These are phyloP conservation scores for Blakeslea trispora DNA, from an alignment of 371 early-diverging fungal genomes.

Conservation along the genomic window DNA sequence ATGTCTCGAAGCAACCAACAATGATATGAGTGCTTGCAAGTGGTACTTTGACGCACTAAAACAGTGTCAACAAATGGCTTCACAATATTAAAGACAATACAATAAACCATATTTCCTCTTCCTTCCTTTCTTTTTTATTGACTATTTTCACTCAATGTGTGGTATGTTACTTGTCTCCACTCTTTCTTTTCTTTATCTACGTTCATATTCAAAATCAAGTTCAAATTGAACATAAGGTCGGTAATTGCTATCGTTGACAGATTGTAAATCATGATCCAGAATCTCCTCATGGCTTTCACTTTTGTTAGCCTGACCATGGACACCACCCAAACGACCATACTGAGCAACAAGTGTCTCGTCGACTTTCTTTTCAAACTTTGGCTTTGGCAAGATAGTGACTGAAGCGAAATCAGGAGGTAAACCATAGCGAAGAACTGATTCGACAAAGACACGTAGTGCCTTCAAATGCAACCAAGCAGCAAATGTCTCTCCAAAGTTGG, in stretches of 20 bases:
- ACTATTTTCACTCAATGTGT: no score
- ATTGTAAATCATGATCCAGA: slow-evolving; percentile 80
- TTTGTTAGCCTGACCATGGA: slow-evolving; percentile 50
- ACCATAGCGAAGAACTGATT: slow-evolving; percentile 96
- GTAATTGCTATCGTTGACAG: slow-evolving; percentile 84
- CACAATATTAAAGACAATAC: slow-evolving; percentile 28
- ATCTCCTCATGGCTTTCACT: slow-evolving; percentile 53
- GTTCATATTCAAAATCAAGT: slow-evolving; percentile 61
- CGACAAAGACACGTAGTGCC: slow-evolving; percentile 91
- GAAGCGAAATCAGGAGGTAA: slow-evolving; percentile 94
- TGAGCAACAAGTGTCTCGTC: slow-evolving; percentile 69
- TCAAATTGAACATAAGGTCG: slow-evolving; percentile 88
- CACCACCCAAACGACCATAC: slow-evolving; percentile 68
- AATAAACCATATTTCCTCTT: slow-evolving; percentile 7
- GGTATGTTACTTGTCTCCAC: not conserved
- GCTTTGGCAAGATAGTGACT: slow-evolving; percentile 77
- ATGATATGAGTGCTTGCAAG: slow-evolving; percentile 79
- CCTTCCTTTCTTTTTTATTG: slow-evolving; percentile 5
- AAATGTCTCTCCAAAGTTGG: slow-evolving; percentile 93
- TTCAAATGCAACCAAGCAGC: slow-evolving; percentile 93
- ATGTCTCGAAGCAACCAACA: slow-evolving; percentile 81
- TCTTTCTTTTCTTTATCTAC: slow-evolving; percentile 31
- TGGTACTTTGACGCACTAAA: slow-evolving; percentile 89
- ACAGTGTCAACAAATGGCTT: slow-evolving; percentile 75
- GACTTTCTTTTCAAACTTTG: slow-evolving; percentile 77